These are phyloP conservation scores for Sphaerulina populicola DNA, from an alignment of 2,329 filamentous ascomycete species.

Conservation along the genomic window DNA sequence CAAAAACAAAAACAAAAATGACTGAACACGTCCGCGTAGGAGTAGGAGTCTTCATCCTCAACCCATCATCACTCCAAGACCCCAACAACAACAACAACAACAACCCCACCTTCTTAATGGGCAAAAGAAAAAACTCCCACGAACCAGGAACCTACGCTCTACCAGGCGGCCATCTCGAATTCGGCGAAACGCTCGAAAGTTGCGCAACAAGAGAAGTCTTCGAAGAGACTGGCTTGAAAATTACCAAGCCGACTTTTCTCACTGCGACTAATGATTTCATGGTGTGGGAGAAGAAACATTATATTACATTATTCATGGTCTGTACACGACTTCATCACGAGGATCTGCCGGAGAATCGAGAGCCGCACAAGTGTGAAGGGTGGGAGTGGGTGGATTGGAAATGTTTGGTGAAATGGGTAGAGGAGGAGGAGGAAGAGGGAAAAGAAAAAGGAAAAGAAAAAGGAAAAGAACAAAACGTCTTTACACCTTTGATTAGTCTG, in stretches of 20 bases:
- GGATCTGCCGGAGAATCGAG: slow-evolving; percentile 42
- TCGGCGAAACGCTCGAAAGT: slow-evolving; percentile 52
- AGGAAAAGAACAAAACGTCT: slow-evolving; percentile 33
- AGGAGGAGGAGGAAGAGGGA: slow-evolving; percentile 21
- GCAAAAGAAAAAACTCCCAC: too few species aligned
- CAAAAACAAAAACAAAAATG: neutral
- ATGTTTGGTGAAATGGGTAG: slow-evolving; percentile 34
- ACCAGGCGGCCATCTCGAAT: slow-evolving; percentile 69
- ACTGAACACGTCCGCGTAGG: slow-evolving; percentile 36
- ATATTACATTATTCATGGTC: slow-evolving; percentile 62
- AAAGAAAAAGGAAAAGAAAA: slow-evolving; percentile 12
- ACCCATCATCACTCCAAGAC: too few species aligned
- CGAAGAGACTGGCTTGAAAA: slow-evolving; percentile 60
- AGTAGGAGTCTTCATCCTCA: slow-evolving; percentile 42
- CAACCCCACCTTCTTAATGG: slow-evolving; percentile 39
- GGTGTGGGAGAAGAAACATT: slow-evolving; percentile 51
- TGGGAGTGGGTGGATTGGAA: slow-evolving; percentile 50
- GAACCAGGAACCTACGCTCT: slow-evolving; percentile 39
- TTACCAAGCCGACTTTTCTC: slow-evolving; percentile 48
- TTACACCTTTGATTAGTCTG: slow-evolving; percentile 43
- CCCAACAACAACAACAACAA: too few species aligned
- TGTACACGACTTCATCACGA: slow-evolving; percentile 44
- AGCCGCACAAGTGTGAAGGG: slow-evolving; percentile 48
- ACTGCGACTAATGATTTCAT: slow-evolving; percentile 63
- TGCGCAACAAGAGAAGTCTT: slow-evolving; percentile 60